Percentiles rank a stretch among this genome's conserved stretches.
phyloP scores from a whole-genome alignment of 495 filamentous ascomycete species.

The Friedmanniomyces endolithicus region DNA sequence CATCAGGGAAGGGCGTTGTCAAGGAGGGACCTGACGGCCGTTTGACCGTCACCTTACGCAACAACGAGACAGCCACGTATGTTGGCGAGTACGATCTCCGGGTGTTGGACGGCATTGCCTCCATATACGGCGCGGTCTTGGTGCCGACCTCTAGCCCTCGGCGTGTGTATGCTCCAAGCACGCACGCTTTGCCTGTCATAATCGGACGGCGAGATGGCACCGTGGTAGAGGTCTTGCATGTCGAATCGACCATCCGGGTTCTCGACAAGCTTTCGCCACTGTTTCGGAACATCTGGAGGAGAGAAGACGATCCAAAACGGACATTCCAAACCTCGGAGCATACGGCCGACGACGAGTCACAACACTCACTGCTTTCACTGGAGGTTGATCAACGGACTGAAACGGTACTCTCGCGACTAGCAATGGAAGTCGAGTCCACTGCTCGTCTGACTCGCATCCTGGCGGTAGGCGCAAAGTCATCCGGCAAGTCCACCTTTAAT shows the following conservation, averaged over 20 bases:
- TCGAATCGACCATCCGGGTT: constrained; percentile 41
- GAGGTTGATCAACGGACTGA: constrained; percentile 9
- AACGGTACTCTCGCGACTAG: not conserved
- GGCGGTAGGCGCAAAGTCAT: constrained; percentile 55
- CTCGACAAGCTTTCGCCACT: constrained; percentile 53
- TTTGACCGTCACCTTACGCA: constrained; percentile 1
- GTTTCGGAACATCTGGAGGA: constrained; percentile 61
- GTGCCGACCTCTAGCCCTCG: constrained; percentile 39
- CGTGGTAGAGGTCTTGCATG: constrained; percentile 43
- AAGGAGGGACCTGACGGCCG: not conserved
- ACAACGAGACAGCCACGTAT: constrained; percentile 47
- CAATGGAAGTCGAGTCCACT: not conserved
- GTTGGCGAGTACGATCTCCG: constrained; percentile 64
- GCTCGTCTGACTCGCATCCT: constrained; percentile 3
- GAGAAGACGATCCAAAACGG: constrained; percentile 29
- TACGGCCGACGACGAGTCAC: constrained; percentile 5
- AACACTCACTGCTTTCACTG: constrained; percentile 7
- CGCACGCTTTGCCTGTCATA: constrained; percentile 65
- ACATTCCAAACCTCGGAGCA: constrained; percentile 1
- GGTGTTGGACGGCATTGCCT: constrained; percentile 51
- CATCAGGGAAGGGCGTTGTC: not conserved
- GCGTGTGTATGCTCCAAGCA: constrained; percentile 59
- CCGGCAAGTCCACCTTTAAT: constrained; percentile 78
- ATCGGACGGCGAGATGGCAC: constrained; percentile 40
- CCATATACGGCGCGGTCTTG: constrained; percentile 53